Conservation (phyloP, 2,329 filamentous ascomycete species). For the Clarireedia hainanense region DNA sequence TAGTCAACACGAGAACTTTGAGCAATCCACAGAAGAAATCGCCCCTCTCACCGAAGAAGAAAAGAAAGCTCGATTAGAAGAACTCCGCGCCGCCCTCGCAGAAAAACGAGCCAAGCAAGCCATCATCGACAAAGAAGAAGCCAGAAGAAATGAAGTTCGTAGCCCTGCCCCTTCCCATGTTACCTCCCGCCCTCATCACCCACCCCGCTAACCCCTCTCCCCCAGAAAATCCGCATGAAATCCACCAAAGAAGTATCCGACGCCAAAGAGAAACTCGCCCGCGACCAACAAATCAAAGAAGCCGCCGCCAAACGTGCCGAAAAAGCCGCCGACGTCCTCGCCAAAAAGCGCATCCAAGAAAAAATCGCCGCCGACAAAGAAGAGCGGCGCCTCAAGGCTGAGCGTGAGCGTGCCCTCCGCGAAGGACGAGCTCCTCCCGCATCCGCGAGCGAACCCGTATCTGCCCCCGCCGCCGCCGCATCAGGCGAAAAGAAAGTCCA, state of each 20-base stretch:
- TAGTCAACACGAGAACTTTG: slow-evolving; percentile 80
- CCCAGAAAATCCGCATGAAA: slow-evolving; percentile 67
- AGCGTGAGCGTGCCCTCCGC: slow-evolving; percentile 76
- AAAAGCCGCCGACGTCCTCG: slow-evolving; percentile 76
- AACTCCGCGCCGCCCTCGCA: slow-evolving; percentile 63
- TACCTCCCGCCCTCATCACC: not conserved
- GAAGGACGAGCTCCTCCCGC: slow-evolving; percentile 57
- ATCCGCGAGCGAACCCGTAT: slow-evolving; percentile 16
- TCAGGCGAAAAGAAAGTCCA: slow-evolving; percentile 44
- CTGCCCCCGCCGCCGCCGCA: slow-evolving; percentile 32
- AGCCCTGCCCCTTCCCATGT: not conserved
- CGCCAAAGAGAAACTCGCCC: slow-evolving; percentile 77
- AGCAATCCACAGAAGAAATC: slow-evolving; percentile 88
- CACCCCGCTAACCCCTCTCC: not conserved
- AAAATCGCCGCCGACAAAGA: slow-evolving; percentile 95
- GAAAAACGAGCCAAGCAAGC: slow-evolving; percentile 64
- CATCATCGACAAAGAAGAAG: slow-evolving; percentile 68
- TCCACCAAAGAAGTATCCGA: slow-evolving; percentile 84
- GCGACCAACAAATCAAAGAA: slow-evolving; percentile 88
- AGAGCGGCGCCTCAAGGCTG: slow-evolving; percentile 76
- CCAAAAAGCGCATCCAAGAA: slow-evolving; percentile 81
- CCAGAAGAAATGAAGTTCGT: slow-evolving; percentile 74
- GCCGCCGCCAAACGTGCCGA: slow-evolving; percentile 79
- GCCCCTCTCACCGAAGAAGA: slow-evolving; percentile 86
- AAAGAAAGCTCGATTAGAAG: slow-evolving; percentile 71